Percentiles rank a stretch among this genome's conserved stretches.
These are phyloP conservation scores for Heliamphora exappendiculata DNA, from an alignment of 148 eudicot species.

Conservation along the genomic window DNA sequence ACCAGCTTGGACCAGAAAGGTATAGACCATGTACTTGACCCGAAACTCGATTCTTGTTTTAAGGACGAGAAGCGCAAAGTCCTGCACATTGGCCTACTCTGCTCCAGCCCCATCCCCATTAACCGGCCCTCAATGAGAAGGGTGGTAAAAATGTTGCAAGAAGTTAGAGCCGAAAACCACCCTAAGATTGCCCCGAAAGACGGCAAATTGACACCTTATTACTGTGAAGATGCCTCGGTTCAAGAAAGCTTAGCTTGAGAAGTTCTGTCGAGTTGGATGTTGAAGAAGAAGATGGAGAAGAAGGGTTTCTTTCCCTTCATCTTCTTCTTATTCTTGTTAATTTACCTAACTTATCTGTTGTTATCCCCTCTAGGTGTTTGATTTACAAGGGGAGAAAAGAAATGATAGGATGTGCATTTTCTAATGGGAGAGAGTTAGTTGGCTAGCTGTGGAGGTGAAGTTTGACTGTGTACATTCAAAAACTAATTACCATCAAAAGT, in stretches of 20 bases:
- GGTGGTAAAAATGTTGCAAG: conserved; percentile 79
- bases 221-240: conserved; percentile 75
- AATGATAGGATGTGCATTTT: too few relatives aligned
- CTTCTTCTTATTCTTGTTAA: too few relatives aligned
- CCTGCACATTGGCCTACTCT: conserved; percentile 72
- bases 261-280: conserved; percentile 3
- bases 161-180: conserved; percentile 42
- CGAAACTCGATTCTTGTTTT: conserved; percentile 67
- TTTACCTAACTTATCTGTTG: too few relatives aligned
- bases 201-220: conserved; percentile 82
- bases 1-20: conserved; percentile 80
- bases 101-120: conserved; percentile 83
- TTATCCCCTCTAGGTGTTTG: too few relatives aligned
- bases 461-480: too few relatives aligned
- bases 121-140: conserved; percentile 92
- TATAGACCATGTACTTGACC: conserved; percentile 63
- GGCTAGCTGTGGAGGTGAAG: too few relatives aligned
- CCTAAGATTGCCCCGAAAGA: conserved; percentile 39
- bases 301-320: background rate
- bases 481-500: too few relatives aligned
- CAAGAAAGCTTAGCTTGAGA: conserved; percentile 69
- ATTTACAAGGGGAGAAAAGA: too few relatives aligned
- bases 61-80: conserved; percentile 74
- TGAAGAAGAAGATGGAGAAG: background rate
- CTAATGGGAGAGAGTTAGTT: too few relatives aligned